Evolutionary conservation across 106 monocot genomes (phyloP).

Genomic region (Dioscorea dumetorum): DNA sequence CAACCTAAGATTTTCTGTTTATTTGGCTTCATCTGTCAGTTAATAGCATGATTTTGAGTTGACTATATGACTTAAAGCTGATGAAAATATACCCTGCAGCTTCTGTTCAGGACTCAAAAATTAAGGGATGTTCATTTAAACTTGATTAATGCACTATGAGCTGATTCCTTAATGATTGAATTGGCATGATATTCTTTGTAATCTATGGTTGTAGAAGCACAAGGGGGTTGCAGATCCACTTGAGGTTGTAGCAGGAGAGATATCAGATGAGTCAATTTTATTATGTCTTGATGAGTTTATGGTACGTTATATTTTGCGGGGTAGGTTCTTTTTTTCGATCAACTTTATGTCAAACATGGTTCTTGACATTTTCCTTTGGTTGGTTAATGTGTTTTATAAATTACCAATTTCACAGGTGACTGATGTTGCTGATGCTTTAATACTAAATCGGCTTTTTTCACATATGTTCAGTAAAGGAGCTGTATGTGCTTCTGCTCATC

Average conservation of each 20-base stretch:
- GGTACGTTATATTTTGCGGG: constrained; percentile 47
- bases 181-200: too few species aligned
- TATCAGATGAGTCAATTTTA: constrained; percentile 91
- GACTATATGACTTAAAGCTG: too few species aligned
- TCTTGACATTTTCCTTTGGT: neutral
- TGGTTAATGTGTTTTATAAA: constrained; percentile 1
- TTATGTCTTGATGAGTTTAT: constrained; percentile 99
- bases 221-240: constrained; percentile 97
- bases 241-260: constrained; percentile 92
- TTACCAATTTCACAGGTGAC: constrained; percentile 56
- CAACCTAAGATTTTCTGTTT: too few species aligned
- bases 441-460: constrained; percentile 88
- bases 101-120: too few species aligned
- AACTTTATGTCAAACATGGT: neutral
- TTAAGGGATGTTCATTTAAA: too few species aligned
- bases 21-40: too few species aligned
- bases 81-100: too few species aligned
- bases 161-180: too few species aligned
- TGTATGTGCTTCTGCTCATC: constrained; percentile 37
- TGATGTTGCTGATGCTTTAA: constrained; percentile 99
- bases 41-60: too few species aligned
- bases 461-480: constrained; percentile 92
- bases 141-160: too few species aligned
- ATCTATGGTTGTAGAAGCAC: constrained; percentile 59
- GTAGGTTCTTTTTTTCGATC: constrained; percentile 17